Evolutionary conservation across 2,329 filamentous ascomycete genomes (phyloP).

Genomic region (Sarocladiaceae sp.): DNA sequence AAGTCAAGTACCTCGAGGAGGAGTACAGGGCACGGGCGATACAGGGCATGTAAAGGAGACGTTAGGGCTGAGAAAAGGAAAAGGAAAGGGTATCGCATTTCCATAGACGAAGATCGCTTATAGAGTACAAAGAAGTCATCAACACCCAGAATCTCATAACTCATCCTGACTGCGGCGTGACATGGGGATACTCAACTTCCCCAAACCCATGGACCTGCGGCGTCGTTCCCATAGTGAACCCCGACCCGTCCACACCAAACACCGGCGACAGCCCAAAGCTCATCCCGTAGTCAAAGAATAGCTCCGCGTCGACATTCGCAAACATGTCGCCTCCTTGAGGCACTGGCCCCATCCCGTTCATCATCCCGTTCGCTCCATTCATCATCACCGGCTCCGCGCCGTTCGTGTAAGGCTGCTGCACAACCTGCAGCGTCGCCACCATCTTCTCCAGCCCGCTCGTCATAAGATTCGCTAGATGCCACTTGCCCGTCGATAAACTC

Average conservation of each 20-base stretch:
- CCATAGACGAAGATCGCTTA: not conserved
- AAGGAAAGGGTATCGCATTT: not conserved
- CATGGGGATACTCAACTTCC: not conserved
- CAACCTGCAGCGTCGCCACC: slow-evolving; percentile 15
- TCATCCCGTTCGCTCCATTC: not conserved
- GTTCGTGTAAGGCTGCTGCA: not conserved
- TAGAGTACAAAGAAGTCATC: not conserved
- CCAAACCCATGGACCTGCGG: not conserved
- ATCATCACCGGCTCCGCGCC: slow-evolving; percentile 6
- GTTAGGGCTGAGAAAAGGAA: slow-evolving; percentile 4
- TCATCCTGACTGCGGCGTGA: not conserved
- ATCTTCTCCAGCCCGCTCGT: slow-evolving; percentile 38
- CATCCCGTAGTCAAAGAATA: slow-evolving; percentile 20
- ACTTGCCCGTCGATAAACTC: slow-evolving; percentile 32
- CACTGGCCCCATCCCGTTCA: not conserved
- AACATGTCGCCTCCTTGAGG: not conserved
- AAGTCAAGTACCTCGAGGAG: slow-evolving; percentile 56
- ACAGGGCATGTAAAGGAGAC: slow-evolving; percentile 18
- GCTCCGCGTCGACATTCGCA: slow-evolving; percentile 10
- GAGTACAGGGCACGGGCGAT: slow-evolving; percentile 50
- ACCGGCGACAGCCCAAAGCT: slow-evolving; percentile 22
- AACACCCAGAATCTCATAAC: not conserved
- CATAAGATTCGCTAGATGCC: slow-evolving; percentile 40
- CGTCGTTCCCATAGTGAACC: slow-evolving; percentile 1
- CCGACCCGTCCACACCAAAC: slow-evolving; percentile 21